Evolutionary conservation across 768 basidiomycete species (phyloP), one percentile per base, ranked within the genome.

Genomic region (Leccinum boreale): DNA sequence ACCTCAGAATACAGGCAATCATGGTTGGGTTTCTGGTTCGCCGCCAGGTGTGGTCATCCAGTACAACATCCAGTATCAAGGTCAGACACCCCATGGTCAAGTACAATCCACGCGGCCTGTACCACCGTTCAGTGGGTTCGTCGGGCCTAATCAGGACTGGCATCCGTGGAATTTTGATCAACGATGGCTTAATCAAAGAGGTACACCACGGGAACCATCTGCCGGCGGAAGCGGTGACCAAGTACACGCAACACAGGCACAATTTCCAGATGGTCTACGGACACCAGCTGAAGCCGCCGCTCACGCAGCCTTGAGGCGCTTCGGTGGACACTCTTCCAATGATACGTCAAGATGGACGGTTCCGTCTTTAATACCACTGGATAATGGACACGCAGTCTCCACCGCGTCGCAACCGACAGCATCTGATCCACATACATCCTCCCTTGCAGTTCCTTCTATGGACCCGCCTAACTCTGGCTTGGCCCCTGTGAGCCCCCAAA

Each of bases 141-240:
- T 78, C 39, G 86, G 85, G 9, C 87, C 86, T 9, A 81, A 79
- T 35, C 83, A 81, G 19, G 78, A 72, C n/a, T 89, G 86, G 85
- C 84, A 84, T 56, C 80, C 78, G 23, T 89, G 86, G 87, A 80
- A 79, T 44, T 68, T 71, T 31, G 75, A 75, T 52, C 74, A 65
- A 7, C 74, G 69, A 46, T 71, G 67, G 65, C 63, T 71, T 26
- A 59, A 65, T 52, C 66, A 55, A 29, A 52, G 66, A 42, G 39
- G 29, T 17, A 36, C 39, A 31, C 36, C 39, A 42, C 63, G 47
- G 26, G 68, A 64, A 44, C 45, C 60, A 29, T 56, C 65, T 44
- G 39, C 19, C 8, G 26, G 39, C 36, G 52, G 33, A 24, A n/a
- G 46, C 23, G n/a, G 24, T 21, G 47, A 52, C 29, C 59, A 59